A percentile compares a stretch with the other conserved stretches of the same genome.
Evolutionary conservation across 169 alveolate species (phyloP).

Genomic region (Cryptosporidium parvum): DNA sequence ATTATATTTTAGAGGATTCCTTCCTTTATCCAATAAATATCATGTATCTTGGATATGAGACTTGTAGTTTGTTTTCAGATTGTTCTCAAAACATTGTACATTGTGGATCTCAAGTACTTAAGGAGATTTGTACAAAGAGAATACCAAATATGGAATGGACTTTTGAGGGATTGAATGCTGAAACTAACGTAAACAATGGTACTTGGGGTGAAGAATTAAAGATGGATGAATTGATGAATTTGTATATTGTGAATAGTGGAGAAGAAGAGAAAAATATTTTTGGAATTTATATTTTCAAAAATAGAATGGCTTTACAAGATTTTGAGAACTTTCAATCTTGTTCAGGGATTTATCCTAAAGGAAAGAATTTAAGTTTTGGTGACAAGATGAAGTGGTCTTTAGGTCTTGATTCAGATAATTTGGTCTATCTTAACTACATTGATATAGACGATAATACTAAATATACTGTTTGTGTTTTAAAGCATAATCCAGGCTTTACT

Average conservation of each 20-base stretch:
- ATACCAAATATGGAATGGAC: conserved; percentile 2
- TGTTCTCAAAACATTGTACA: neutral
- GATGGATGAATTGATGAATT: conserved; percentile 9
- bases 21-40: conserved; percentile 8
- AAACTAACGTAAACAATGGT: conserved; percentile 41
- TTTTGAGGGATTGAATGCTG: neutral
- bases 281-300: neutral
- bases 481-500: neutral
- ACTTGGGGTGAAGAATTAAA: conserved; percentile 28
- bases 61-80: conserved; percentile 20
- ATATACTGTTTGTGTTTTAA: neutral
- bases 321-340: neutral
- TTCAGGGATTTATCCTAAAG: conserved; percentile 35
- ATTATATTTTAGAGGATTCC: too few relatives aligned
- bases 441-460: neutral
- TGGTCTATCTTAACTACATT: neutral
- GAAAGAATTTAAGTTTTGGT: neutral
- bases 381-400: conserved; percentile 38
- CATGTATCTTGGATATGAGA: conserved; percentile 34
- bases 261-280: neutral
- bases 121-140: conserved; percentile 6
- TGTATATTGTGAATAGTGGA: neutral
- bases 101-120: conserved; percentile 35
- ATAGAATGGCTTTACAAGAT: conserved; percentile 38
- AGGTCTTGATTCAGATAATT: neutral